Evolutionary conservation across 805 yeast species (phyloP).

Genomic region (Hanseniaspora pseudoguilliermondii): DNA sequence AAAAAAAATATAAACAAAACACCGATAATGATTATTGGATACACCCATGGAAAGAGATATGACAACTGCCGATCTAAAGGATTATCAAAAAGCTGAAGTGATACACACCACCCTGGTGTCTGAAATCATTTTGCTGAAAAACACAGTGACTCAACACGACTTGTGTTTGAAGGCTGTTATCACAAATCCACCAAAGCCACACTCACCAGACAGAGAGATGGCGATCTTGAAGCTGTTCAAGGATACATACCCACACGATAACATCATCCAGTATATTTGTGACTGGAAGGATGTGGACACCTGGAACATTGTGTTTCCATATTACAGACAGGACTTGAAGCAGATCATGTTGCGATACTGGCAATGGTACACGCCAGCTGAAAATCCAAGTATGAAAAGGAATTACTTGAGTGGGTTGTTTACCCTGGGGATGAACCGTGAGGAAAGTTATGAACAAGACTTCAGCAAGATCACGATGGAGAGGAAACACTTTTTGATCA

Average conservation of each 20-base stretch:
- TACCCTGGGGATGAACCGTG: not conserved
- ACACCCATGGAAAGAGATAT: too few relatives aligned
- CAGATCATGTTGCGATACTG: conserved; percentile 13
- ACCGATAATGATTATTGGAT: too few relatives aligned
- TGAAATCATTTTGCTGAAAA: not conserved
- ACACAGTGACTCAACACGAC: not conserved
- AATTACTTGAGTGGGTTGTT: not conserved
- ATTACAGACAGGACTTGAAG: conserved; percentile 12
- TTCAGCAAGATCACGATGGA: not conserved
- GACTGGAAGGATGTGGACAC: conserved; percentile 17
- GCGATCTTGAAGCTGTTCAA: not conserved
- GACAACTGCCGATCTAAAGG: not conserved
- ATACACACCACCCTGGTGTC: not conserved
- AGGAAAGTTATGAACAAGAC: not conserved
- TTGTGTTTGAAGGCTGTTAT: conserved; percentile 1
- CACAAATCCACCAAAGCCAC: conserved; percentile 3
- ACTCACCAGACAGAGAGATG: not conserved
- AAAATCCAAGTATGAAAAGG: not conserved
- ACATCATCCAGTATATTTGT: conserved; percentile 16
- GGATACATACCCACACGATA: not conserved
- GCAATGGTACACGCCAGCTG: not conserved
- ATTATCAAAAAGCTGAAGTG: not conserved
- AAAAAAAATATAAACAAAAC: too few relatives aligned
- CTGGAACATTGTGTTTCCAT: conserved; percentile 13
- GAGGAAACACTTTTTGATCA: conserved; percentile 12